Percentiles rank a stretch among this genome's conserved stretches.
phyloP scores from a whole-genome alignment of 116 monocot species.

The Thalassia testudinum region DNA sequence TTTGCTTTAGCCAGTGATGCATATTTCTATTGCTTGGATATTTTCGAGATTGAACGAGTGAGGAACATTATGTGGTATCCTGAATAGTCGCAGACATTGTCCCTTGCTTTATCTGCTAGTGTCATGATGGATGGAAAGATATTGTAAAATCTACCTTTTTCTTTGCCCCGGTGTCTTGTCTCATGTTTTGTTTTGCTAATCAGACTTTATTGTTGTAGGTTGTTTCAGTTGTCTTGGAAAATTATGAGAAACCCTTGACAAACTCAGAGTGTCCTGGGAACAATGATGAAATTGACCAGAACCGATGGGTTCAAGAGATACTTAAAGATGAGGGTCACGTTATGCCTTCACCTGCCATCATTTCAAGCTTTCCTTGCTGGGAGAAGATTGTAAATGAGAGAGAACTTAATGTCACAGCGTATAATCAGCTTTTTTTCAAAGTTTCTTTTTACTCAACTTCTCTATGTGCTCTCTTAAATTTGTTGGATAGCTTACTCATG shows the following conservation, averaged over 20 bases:
- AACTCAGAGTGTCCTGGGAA: constrained; percentile 24
- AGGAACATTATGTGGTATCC: too few species aligned
- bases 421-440: constrained; percentile 11
- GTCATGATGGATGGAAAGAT: too few species aligned
- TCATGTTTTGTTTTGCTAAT: too few species aligned
- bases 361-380: constrained; percentile 60
- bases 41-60: too few species aligned
- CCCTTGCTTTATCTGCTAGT: too few species aligned
- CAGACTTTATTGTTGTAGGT: constrained; percentile 18
- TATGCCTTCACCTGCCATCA: constrained; percentile 16
- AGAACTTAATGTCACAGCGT: constrained; percentile 44
- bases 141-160: too few species aligned
- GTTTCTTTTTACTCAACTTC: neutral
- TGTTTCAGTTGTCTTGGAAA: constrained; percentile 80
- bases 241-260: constrained; percentile 38
- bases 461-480: neutral
- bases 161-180: too few species aligned
- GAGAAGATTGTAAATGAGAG: constrained; percentile 41
- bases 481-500: too few species aligned
- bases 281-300: constrained; percentile 14
- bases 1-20: too few species aligned
- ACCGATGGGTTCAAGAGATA: constrained; percentile 81
- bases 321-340: constrained; percentile 59
- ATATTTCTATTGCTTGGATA: too few species aligned
- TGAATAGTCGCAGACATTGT: too few species aligned